A percentile compares a stretch with the other conserved stretches of the same genome.
These are phyloP conservation scores for Ormosia emarginata DNA, from an alignment of 306 rosid species.

Conservation along the genomic window DNA sequence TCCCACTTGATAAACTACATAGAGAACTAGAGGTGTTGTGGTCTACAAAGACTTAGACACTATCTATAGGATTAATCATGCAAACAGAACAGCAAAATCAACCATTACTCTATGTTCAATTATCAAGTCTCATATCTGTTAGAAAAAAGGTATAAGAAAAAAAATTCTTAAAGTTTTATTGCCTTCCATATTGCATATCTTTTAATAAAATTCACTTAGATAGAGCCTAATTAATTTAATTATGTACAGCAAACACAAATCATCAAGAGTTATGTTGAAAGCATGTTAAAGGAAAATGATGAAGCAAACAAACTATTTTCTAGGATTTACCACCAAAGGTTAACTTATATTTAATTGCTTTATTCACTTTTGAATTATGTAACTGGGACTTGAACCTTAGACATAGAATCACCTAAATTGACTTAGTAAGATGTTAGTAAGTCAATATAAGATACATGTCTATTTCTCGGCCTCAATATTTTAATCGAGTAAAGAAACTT, in stretches of 20 bases:
- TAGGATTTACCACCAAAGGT: background rate
- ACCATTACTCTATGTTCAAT: background rate
- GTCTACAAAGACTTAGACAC: background rate
- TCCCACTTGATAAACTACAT: background rate
- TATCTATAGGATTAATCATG: background rate
- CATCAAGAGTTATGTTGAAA: background rate
- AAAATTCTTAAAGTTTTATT: background rate
- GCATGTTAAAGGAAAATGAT: background rate
- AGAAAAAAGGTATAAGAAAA: background rate
- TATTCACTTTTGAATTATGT: background rate
- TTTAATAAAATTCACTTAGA: background rate
- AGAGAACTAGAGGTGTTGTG: background rate
- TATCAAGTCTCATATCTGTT: background rate
- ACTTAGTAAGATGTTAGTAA: background rate
- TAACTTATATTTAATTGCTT: background rate
- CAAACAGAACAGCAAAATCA: background rate
- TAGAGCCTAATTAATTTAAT: background rate
- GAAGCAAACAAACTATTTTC: background rate
- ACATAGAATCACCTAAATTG: background rate
- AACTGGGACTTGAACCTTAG: background rate
- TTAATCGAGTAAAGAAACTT: background rate
- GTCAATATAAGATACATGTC: background rate
- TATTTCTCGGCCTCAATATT: no score
- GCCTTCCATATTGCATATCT: background rate
- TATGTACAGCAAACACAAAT: background rate